Evolutionary conservation across 352 stramenopile genomes (phyloP), one percentile per base, ranked within the genome.

Genomic region (Pythium angustatum): DNA sequence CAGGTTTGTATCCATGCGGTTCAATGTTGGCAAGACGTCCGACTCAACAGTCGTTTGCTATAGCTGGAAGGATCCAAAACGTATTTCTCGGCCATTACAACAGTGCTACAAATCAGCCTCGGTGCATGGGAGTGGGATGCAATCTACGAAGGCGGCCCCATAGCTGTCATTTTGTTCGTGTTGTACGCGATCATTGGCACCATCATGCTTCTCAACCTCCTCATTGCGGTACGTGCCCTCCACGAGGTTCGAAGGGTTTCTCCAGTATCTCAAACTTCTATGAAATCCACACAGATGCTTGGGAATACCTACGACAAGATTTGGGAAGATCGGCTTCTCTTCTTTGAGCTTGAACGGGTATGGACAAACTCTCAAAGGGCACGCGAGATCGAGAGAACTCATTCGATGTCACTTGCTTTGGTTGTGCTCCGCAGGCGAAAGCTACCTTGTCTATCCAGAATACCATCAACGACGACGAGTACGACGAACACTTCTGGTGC

Each of bases 301-400:
- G 85, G 83, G 10, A 91, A 89, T 61, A 94, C 83, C 9, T 94
- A 94, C 72, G 80, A 94, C 72, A 91, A 94, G 40, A 79, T 94
- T 7, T 92, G 83, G 83, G 85, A 91, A 72, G 83, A 94, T 55
- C 79, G 80, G 0, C 54, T 94, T 51, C 72, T 90, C 8, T 94
- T 92, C 52, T 94, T 90, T 52, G 81, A 91, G 48, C 77, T 94
- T 12, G 85, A 94, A 43, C 72, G 83, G 62, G 85, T 92, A 75
- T 11, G 53, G 8, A 40, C 40, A 1, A 62, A 21, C 48, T 10
- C 38, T 38, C 60, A 12, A 9, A 36, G 21, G 31, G 28, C 21
- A n/a, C n/a, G n/a, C n/a, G n/a, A n/a, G n/a, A n/a, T n/a, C n/a
- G n/a, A n/a, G 26, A 51, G 22, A 24, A 48, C 40, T 48, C 11